phyloP scores from a whole-genome alignment of 305 asterid genomes.

The Fraxinus nigra region DNA sequence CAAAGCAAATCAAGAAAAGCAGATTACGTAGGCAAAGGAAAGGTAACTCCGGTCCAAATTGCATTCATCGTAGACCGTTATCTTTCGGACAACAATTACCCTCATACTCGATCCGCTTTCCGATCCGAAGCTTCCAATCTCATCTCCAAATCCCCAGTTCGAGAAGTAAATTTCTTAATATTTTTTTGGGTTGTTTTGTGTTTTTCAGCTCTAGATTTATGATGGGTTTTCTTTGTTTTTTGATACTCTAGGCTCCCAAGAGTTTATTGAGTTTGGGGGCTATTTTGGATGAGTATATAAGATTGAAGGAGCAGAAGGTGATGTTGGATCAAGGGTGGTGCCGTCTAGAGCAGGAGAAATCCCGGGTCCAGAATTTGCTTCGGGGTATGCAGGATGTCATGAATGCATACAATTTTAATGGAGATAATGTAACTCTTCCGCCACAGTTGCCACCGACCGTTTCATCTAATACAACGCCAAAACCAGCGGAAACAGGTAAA shows the following conservation, averaged over 20 bases:
- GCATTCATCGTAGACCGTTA: constrained; percentile 94
- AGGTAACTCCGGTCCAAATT: constrained; percentile 73
- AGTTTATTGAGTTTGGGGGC: constrained; percentile 72
- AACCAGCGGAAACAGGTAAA: constrained; percentile 41
- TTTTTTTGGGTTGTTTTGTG: background rate
- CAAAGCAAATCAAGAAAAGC: constrained; percentile 52
- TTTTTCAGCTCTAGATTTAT: background rate
- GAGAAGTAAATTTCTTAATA: constrained; percentile 41
- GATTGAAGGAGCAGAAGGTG: constrained; percentile 79
- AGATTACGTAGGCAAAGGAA: constrained; percentile 66
- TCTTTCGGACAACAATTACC: constrained; percentile 58
- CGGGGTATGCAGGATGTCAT: constrained; percentile 75
- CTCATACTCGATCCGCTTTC: constrained; percentile 54
- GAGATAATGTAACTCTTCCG: constrained; percentile 32
- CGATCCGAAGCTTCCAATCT: constrained; percentile 78
- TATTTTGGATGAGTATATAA: constrained; percentile 80
- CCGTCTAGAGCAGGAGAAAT: constrained; percentile 73
- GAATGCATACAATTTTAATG: constrained; percentile 54
- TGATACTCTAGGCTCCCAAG: constrained; percentile 58
- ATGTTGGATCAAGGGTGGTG: constrained; percentile 61
- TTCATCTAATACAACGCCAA: constrained; percentile 21
- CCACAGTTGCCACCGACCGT: constrained; percentile 32
- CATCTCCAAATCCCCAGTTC: constrained; percentile 67
- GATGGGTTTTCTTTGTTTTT: background rate
- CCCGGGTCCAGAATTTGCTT: constrained; percentile 62